Percentiles rank a stretch among this genome's conserved stretches.
These are phyloP conservation scores for Exophiala bonariae DNA, from an alignment of 2,329 filamentous ascomycete species.

Conservation along the genomic window DNA sequence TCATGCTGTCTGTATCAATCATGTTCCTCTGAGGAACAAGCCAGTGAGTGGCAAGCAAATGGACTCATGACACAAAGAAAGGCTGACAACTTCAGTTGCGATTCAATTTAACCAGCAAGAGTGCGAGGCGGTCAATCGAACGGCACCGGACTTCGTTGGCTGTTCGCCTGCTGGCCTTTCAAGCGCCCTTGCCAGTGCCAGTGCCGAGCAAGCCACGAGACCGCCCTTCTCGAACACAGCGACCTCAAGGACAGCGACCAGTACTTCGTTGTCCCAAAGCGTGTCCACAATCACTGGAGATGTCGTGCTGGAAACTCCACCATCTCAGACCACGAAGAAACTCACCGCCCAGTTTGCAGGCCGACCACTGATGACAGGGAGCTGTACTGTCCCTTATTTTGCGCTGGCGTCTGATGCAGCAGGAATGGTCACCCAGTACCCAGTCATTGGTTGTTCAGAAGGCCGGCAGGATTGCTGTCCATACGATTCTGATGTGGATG, in stretches of 20 bases:
- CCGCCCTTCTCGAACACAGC: slow-evolving; percentile 2
- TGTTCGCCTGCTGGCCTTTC: slow-evolving; percentile 26
- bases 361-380: slow-evolving; percentile 27
- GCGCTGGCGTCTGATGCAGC: slow-evolving; percentile 19
- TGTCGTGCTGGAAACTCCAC: slow-evolving; percentile 13
- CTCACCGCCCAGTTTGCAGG: slow-evolving; percentile 23
- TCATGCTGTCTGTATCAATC: slow-evolving; percentile 29
- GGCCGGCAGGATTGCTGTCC: slow-evolving; percentile 26
- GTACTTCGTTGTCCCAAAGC: slow-evolving; percentile 12
- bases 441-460: slow-evolving; percentile 27
- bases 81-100: slow-evolving; percentile 18
- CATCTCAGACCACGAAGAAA: slow-evolving; percentile 10
- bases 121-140: slow-evolving; percentile 28
- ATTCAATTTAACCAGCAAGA: slow-evolving; percentile 31
- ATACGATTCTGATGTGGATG: slow-evolving; percentile 19
- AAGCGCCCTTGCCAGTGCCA: slow-evolving; percentile 20
- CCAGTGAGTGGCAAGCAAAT: slow-evolving; percentile 18
- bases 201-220: slow-evolving; percentile 4
- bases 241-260: slow-evolving; percentile 4
- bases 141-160: slow-evolving; percentile 30
- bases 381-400: slow-evolving; percentile 28
- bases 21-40: slow-evolving; percentile 26
- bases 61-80: background rate
- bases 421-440: slow-evolving; percentile 22
- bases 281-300: slow-evolving; percentile 22